Percentiles rank a stretch among this genome's conserved stretches.
phyloP scores from a whole-genome alignment of 345 rosid species.

The Hypericum perforatum region DNA sequence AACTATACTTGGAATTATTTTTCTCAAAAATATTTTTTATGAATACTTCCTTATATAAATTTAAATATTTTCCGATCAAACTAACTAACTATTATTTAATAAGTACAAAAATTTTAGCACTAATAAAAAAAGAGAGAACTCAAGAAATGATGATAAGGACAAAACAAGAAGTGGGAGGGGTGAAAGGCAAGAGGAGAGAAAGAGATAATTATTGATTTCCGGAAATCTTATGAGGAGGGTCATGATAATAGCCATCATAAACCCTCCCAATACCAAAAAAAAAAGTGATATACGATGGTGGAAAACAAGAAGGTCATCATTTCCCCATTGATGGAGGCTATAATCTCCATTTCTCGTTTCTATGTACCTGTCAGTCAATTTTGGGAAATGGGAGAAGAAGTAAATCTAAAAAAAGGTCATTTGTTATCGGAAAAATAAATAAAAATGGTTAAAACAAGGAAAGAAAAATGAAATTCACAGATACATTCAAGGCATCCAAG shows the following conservation, averaged over 20 bases:
- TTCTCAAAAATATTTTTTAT: too few species aligned
- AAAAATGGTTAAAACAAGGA: not conserved
- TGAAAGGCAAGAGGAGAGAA: slow-evolving; percentile 1
- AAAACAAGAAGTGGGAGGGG: not conserved
- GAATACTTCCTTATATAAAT: too few species aligned
- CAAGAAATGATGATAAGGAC: slow-evolving; percentile 7
- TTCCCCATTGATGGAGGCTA: slow-evolving; percentile 16
- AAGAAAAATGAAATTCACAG: slow-evolving; percentile 4
- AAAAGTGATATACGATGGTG: slow-evolving; percentile 3
- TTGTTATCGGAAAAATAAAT: slow-evolving; percentile 3
- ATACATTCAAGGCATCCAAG: slow-evolving; percentile 1
- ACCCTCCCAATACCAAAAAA: slow-evolving; percentile 22
- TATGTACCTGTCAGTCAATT: slow-evolving; percentile 25
- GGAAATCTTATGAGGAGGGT: slow-evolving; percentile 17
- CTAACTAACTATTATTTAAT: too few species aligned
- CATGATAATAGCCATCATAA: slow-evolving; percentile 25
- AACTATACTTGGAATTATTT: too few species aligned
- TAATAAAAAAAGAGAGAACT: not conserved
- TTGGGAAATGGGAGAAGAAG: not conserved
- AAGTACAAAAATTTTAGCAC: too few species aligned
- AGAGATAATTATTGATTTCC: slow-evolving; percentile 11
- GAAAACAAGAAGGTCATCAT: slow-evolving; percentile 27
- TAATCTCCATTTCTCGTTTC: slow-evolving; percentile 24
- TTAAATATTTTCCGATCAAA: too few species aligned
- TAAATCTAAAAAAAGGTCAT: not conserved